Evolutionary conservation across 2,329 filamentous ascomycete species (phyloP).

Genomic region (Pseudocercospora fijiensis): DNA sequence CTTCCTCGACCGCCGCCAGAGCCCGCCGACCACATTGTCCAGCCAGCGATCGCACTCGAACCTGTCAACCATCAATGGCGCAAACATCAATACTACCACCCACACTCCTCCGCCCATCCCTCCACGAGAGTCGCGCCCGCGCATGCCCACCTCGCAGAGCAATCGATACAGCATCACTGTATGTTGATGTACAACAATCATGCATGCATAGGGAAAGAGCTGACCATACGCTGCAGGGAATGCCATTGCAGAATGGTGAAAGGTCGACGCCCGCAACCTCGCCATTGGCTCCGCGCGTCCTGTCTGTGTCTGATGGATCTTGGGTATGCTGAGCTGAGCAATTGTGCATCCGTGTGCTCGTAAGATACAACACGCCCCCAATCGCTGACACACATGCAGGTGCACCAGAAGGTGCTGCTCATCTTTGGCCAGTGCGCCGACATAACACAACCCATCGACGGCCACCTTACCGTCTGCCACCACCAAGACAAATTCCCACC

Average conservation of each 20-base stretch:
- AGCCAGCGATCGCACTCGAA: slow-evolving; percentile 60
- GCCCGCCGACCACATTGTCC: slow-evolving; percentile 70
- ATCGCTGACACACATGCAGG: slow-evolving; percentile 52
- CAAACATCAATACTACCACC: slow-evolving; percentile 41
- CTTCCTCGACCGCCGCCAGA: slow-evolving; percentile 61
- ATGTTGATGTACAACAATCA: slow-evolving; percentile 8
- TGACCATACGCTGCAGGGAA: slow-evolving; percentile 20
- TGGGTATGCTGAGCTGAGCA: slow-evolving; percentile 62
- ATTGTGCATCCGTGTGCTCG: not conserved
- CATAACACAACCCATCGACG: slow-evolving; percentile 68
- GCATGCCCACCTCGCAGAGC: slow-evolving; percentile 34
- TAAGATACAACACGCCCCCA: not conserved
- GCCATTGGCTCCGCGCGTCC: slow-evolving; percentile 74
- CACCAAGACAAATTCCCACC: slow-evolving; percentile 83
- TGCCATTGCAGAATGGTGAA: slow-evolving; percentile 29
- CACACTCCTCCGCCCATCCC: slow-evolving; percentile 43
- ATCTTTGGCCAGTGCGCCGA: slow-evolving; percentile 81
- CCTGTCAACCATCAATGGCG: slow-evolving; percentile 57
- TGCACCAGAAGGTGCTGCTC: slow-evolving; percentile 85
- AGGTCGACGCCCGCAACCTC: slow-evolving; percentile 53
- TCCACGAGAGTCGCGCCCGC: slow-evolving; percentile 27
- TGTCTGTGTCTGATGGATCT: slow-evolving; percentile 75
- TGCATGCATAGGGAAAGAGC: not conserved
- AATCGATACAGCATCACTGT: slow-evolving; percentile 61
- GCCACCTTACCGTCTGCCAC: slow-evolving; percentile 74